Conservation (phyloP, 2,329 filamentous ascomycete species). For the Talaromyces sp. region DNA sequence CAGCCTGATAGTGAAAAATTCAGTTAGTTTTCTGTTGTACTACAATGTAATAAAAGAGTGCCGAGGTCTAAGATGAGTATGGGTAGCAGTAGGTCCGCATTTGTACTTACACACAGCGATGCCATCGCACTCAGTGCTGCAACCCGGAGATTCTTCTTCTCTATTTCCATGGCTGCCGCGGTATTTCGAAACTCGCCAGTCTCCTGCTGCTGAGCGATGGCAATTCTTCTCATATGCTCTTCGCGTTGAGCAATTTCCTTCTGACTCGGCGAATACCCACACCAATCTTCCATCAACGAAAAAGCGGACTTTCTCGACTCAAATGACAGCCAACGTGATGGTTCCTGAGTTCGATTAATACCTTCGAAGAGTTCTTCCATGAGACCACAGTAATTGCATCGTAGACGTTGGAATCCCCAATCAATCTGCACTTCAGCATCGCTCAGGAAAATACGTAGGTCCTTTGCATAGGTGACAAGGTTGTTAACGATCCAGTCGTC, state of each 20-base stretch:
- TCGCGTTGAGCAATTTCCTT: constrained; percentile 73
- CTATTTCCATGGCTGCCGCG: constrained; percentile 90
- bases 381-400: constrained; percentile 88
- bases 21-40: not conserved
- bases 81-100: not conserved
- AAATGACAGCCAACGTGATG: constrained; percentile 93
- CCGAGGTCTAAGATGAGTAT: not conserved
- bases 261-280: constrained; percentile 91
- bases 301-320: constrained; percentile 94
- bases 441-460: constrained; percentile 89
- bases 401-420: constrained; percentile 85
- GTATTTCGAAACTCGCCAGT: constrained; percentile 68
- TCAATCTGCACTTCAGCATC: constrained; percentile 92
- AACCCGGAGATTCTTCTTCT: constrained; percentile 85
- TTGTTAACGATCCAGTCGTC: constrained; percentile 90
- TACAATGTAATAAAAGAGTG: not conserved
- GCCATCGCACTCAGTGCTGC: constrained; percentile 95
- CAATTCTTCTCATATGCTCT: constrained; percentile 77
- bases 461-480: constrained; percentile 81
- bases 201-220: constrained; percentile 70
- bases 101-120: constrained; percentile 67
- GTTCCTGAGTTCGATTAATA: constrained; percentile 77
- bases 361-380: constrained; percentile 91
- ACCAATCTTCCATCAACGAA: constrained; percentile 98
- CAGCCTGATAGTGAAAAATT: constrained; percentile 32